Conservation (phyloP, 2,329 filamentous ascomycete genomes). For the Arthrobotrys sinensis region DNA sequence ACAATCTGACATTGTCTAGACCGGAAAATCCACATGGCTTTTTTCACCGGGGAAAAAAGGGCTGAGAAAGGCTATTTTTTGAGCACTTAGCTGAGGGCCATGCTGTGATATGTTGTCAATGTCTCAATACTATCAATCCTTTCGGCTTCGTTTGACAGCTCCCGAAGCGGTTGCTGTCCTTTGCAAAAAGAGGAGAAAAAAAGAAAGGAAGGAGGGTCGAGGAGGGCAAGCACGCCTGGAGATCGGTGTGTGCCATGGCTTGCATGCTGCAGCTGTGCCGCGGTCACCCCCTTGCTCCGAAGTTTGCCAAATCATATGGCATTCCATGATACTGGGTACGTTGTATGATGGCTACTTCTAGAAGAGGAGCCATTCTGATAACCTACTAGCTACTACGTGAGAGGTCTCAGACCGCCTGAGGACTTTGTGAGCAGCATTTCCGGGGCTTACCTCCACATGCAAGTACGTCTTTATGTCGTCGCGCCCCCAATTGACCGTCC, state of each 20-base stretch:
- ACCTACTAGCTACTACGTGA: background rate
- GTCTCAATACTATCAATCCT: slow-evolving; percentile 30
- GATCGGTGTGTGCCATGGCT: slow-evolving; percentile 57
- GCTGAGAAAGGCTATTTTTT: slow-evolving; percentile 32
- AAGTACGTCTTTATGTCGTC: background rate
- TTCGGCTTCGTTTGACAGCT: slow-evolving; percentile 34
- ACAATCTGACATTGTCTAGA: slow-evolving; percentile 15
- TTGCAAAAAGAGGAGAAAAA: background rate
- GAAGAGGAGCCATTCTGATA: slow-evolving; percentile 32
- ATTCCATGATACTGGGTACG: slow-evolving; percentile 52
- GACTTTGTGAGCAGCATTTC: background rate
- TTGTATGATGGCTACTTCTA: slow-evolving; percentile 58
- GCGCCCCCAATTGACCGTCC: slow-evolving; percentile 10
- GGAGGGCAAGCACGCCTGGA: slow-evolving; percentile 26
- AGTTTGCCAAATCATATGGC: slow-evolving; percentile 59
- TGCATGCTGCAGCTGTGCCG: slow-evolving; percentile 57
- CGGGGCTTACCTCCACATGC: slow-evolving; percentile 3
- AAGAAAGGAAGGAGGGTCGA: slow-evolving; percentile 2
- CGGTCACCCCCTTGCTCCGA: slow-evolving; percentile 33
- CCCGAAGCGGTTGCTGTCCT: slow-evolving; percentile 41
- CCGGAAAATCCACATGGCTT: slow-evolving; percentile 16
- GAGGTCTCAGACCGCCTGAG: background rate
- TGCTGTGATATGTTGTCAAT: slow-evolving; percentile 51
- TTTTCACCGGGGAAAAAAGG: background rate
- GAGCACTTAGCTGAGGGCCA: slow-evolving; percentile 11